phyloP scores from a whole-genome alignment of 495 filamentous ascomycete genomes.

The Pseudomonodictys pantanalensis region DNA sequence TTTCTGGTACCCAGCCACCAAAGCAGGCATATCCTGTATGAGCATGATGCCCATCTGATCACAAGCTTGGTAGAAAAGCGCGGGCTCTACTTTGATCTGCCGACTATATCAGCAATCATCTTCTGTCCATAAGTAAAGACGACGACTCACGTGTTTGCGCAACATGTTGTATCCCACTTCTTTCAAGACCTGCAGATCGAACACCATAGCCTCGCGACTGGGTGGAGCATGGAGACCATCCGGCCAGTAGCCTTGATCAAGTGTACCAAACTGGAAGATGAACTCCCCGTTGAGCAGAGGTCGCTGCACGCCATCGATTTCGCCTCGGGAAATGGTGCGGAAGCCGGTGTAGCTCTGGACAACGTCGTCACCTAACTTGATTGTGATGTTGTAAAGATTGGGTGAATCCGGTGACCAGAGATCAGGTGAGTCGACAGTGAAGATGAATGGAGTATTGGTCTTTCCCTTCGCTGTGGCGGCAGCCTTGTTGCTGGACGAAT shows the following conservation, averaged over 20 bases:
- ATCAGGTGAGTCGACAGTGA: slow-evolving; percentile 50
- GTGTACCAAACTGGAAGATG: slow-evolving; percentile 62
- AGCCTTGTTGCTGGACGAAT: slow-evolving; percentile 6
- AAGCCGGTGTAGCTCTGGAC: slow-evolving; percentile 66
- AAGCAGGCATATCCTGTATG: slow-evolving; percentile 67
- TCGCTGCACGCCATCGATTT: slow-evolving; percentile 57
- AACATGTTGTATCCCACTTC: slow-evolving; percentile 64
- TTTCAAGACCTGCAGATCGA: slow-evolving; percentile 60
- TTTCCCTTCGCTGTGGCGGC: slow-evolving; percentile 2
- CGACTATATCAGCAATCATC: not conserved
- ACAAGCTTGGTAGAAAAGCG: slow-evolving; percentile 64
- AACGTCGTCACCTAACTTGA: slow-evolving; percentile 54
- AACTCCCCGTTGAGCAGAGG: slow-evolving; percentile 63
- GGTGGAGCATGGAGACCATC: slow-evolving; percentile 63
- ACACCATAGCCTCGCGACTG: slow-evolving; percentile 62
- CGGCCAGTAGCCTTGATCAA: slow-evolving; percentile 70
- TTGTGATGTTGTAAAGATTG: slow-evolving; percentile 59
- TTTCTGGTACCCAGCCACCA: slow-evolving; percentile 43
- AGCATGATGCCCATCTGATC: slow-evolving; percentile 62
- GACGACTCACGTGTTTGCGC: slow-evolving; percentile 60
- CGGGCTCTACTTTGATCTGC: slow-evolving; percentile 66
- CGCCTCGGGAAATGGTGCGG: slow-evolving; percentile 55
- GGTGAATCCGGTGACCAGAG: slow-evolving; percentile 63
- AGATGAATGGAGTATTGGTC: slow-evolving; percentile 43
- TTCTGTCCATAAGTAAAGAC: not conserved